phyloP scores from a whole-genome alignment of 1,284 basidiomycete genomes.

The Inonotus hispidus region DNA sequence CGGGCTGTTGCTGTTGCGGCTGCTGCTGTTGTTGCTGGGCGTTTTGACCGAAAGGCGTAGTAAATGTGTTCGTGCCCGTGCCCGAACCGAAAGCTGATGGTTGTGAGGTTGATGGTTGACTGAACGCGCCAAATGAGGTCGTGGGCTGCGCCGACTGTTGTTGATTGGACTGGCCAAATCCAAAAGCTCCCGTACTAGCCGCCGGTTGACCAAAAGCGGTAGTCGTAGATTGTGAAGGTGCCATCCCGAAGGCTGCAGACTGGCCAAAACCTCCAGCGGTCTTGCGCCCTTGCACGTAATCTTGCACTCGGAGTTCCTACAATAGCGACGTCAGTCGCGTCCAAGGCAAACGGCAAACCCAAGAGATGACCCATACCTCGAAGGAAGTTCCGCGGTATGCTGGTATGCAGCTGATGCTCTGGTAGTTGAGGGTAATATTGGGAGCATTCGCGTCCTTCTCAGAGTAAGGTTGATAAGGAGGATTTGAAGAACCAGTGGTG shows the following conservation, averaged over 20 bases:
- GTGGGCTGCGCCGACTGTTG: constrained; percentile 8
- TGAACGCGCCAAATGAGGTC: constrained; percentile 27
- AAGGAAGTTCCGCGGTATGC: constrained; percentile 27
- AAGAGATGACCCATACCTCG: constrained; percentile 20
- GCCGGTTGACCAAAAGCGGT: constrained; percentile 18
- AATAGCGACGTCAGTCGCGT: neutral
- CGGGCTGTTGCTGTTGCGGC: constrained; percentile 25
- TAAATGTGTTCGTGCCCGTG: constrained; percentile 29
- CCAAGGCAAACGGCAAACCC: neutral
- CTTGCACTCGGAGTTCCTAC: constrained; percentile 28
- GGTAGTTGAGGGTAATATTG: constrained; percentile 25
- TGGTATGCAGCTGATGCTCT: constrained; percentile 28
- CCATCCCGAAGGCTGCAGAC: constrained; percentile 23
- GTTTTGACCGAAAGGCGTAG: constrained; percentile 34
- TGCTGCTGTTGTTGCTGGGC: constrained; percentile 24
- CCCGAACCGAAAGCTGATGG: constrained; percentile 17
- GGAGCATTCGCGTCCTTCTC: constrained; percentile 25
- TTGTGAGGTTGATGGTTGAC: constrained; percentile 21
- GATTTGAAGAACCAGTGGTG: constrained; percentile 24
- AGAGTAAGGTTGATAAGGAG: constrained; percentile 22
- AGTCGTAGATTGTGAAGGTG: constrained; percentile 30
- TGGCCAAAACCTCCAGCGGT: constrained; percentile 30
- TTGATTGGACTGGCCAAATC: constrained; percentile 43
- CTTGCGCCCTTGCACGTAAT: constrained; percentile 28
- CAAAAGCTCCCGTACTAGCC: constrained; percentile 28